Conservation (phyloP, 2,329 filamentous ascomycete genomes). For the Pseudocercospora cruenta region DNA sequence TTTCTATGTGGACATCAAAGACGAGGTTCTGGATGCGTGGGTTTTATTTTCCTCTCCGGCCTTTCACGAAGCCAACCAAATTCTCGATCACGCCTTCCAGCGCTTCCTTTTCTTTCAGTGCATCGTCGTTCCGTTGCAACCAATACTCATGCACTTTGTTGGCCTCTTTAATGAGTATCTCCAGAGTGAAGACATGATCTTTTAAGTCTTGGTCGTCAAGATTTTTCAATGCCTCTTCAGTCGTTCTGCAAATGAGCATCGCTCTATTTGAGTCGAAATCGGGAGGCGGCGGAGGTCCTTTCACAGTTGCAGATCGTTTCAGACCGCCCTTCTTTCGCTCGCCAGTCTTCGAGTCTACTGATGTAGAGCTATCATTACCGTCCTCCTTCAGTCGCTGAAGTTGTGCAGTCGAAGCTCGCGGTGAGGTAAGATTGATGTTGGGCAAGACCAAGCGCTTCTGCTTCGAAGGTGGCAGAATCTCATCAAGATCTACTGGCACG, state of each 20-base stretch:
- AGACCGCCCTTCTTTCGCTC: slow-evolving; percentile 26
- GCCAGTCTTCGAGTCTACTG: slow-evolving; percentile 38
- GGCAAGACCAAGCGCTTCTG: slow-evolving; percentile 97
- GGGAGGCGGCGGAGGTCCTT: slow-evolving; percentile 69
- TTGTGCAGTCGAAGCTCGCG: slow-evolving; percentile 36
- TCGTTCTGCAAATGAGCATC: slow-evolving; percentile 78
- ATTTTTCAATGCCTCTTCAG: slow-evolving; percentile 77
- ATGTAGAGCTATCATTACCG: slow-evolving; percentile 37
- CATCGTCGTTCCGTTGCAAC: slow-evolving; percentile 82
- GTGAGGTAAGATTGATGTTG: slow-evolving; percentile 61
- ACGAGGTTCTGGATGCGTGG: not conserved
- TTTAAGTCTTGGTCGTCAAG: slow-evolving; percentile 78
- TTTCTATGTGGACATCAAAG: not conserved
- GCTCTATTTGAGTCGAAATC: slow-evolving; percentile 79
- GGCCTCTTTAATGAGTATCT: slow-evolving; percentile 70
- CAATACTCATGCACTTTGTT: slow-evolving; percentile 84
- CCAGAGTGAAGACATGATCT: slow-evolving; percentile 69
- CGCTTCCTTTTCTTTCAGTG: slow-evolving; percentile 86
- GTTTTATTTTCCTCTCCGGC: slow-evolving; percentile 57
- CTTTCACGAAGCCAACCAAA: slow-evolving; percentile 70
- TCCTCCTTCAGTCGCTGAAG: slow-evolving; percentile 44
- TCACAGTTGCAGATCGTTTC: slow-evolving; percentile 46
- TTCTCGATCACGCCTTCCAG: slow-evolving; percentile 98
- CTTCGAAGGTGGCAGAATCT: slow-evolving; percentile 94
- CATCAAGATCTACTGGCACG: slow-evolving; percentile 93